Evolutionary conservation across 2,329 filamentous ascomycete species (phyloP).

Genomic region (Verticillium albo-atrum): DNA sequence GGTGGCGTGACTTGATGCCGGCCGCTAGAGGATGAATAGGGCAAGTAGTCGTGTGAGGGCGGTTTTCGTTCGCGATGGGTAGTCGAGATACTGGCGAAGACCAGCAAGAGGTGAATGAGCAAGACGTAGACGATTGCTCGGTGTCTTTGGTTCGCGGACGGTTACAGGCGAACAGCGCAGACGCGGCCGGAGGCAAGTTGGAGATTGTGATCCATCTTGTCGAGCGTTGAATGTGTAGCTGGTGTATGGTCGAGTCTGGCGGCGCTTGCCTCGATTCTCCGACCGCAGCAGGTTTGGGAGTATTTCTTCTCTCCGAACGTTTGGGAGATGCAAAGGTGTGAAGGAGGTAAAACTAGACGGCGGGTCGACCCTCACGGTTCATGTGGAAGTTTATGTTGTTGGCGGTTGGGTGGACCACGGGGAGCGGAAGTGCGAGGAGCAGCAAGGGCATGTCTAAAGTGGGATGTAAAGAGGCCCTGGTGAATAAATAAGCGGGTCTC

Average conservation of each 20-base stretch:
- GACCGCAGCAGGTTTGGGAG: neutral
- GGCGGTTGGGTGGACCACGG: neutral
- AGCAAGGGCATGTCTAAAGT: neutral
- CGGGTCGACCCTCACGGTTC: neutral
- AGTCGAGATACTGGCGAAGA: neutral
- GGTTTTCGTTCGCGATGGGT: neutral
- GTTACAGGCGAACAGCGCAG: conserved; percentile 9
- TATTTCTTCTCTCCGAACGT: neutral
- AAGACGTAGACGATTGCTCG: neutral
- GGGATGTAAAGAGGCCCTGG: neutral
- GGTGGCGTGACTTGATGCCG: neutral
- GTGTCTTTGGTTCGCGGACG: conserved; percentile 5
- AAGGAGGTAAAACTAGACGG: neutral
- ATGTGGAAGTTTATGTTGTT: neutral
- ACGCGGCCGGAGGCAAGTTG: conserved; percentile 13
- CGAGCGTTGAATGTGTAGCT: conserved; percentile 2
- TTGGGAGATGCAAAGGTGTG: neutral
- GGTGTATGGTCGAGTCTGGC: neutral
- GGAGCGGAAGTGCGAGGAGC: neutral
- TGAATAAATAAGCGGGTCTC: neutral
- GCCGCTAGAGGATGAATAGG: neutral
- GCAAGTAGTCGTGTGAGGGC: conserved; percentile 11
- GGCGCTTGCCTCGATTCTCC: neutral
- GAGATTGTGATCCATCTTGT: conserved; percentile 14
- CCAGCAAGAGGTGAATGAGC: neutral